A percentile compares a stretch with the other conserved stretches of the same genome.
These are phyloP conservation scores for Leccinum barrowsii DNA, from an alignment of 768 basidiomycete species.

Conservation along the genomic window DNA sequence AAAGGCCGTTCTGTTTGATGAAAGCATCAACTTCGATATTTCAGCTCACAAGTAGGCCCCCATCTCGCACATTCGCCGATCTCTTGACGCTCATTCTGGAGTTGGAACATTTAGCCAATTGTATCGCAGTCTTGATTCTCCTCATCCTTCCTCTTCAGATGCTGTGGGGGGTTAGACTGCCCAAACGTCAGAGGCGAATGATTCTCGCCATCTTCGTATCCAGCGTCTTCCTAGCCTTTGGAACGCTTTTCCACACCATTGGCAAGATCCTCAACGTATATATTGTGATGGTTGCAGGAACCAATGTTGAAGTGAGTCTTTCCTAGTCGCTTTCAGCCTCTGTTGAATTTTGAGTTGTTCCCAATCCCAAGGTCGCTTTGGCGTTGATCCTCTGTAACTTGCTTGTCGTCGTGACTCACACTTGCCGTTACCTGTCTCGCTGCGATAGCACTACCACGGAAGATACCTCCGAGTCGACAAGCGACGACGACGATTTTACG, in stretches of 20 bases:
- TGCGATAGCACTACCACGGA: neutral
- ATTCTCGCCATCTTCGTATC: constrained; percentile 20
- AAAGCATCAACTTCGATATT: neutral
- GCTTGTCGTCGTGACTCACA: neutral
- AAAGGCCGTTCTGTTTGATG: neutral
- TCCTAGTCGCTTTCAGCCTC: neutral
- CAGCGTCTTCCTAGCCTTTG: constrained; percentile 15
- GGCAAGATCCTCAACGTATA: neutral
- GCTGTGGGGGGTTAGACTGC: constrained; percentile 20
- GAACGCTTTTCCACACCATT: constrained; percentile 11
- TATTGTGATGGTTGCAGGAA: neutral
- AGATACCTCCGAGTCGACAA: neutral
- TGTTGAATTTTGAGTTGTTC: neutral
- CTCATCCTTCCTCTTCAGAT: constrained; percentile 12
- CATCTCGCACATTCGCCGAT: neutral
- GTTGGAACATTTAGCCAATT: neutral
- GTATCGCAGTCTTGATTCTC: neutral
- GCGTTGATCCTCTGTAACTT: neutral
- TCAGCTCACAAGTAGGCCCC: neutral
- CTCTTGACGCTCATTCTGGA: neutral
- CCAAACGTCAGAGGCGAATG: constrained; percentile 20
- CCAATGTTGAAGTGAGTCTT: neutral
- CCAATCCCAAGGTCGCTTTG: neutral
- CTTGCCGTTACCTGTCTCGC: neutral
- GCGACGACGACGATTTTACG: neutral